Percentiles rank a stretch among this genome's conserved stretches.
These are phyloP conservation scores for Ceratonia siliqua DNA, from an alignment of 306 rosid genomes.

Conservation along the genomic window DNA sequence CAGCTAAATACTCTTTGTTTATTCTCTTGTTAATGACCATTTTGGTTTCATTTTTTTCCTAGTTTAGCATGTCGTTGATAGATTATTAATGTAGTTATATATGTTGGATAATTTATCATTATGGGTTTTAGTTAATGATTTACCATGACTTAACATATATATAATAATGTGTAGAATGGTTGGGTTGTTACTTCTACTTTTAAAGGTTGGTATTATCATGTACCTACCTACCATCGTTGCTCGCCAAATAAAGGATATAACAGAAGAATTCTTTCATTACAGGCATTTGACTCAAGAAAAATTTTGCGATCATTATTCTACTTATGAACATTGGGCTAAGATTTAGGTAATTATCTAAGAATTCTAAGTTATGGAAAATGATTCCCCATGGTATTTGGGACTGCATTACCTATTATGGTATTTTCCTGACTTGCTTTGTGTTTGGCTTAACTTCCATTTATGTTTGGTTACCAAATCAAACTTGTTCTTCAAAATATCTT, in stretches of 20 bases:
- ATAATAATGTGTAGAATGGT: constrained; percentile 6
- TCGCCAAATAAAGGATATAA: constrained; percentile 89
- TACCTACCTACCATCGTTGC: constrained; percentile 89
- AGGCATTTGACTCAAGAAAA: constrained; percentile 59
- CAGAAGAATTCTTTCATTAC: constrained; percentile 92
- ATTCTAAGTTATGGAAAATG: constrained; percentile 10
- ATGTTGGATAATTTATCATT: not conserved
- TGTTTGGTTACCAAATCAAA: constrained; percentile 18
- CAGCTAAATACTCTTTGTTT: constrained; percentile 7
- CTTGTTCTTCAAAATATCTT: constrained; percentile 2
- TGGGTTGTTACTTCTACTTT: constrained; percentile 23
- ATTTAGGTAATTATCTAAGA: constrained; percentile 65
- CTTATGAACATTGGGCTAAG: constrained; percentile 98
- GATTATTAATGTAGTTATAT: not conserved
- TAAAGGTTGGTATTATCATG: constrained; percentile 94
- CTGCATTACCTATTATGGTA: constrained; percentile 9
- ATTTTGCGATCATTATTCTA: constrained; percentile 79
- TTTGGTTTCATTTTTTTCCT: not conserved
- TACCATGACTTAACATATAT: not conserved
- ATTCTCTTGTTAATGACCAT: not conserved
- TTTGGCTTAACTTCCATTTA: constrained; percentile 24
- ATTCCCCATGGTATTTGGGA: constrained; percentile 8
- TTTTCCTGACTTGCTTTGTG: not conserved
- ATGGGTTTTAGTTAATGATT: not conserved
- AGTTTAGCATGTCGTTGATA: not conserved